phyloP scores from a whole-genome alignment of 345 rosid genomes.

The Jatropha curcas region DNA sequence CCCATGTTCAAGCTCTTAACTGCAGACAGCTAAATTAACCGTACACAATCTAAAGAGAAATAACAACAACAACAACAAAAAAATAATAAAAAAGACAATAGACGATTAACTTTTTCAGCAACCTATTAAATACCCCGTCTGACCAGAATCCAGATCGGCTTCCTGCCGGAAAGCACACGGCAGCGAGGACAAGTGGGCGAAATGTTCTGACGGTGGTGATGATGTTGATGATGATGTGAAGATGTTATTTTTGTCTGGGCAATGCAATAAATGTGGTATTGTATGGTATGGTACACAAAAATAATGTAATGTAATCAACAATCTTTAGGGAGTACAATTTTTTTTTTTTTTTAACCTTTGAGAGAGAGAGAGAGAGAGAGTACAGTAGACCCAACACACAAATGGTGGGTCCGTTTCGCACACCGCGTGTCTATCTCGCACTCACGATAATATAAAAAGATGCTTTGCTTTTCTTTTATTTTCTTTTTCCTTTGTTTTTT shows the following conservation, averaged over 20 bases:
- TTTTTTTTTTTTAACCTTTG: slow-evolving; percentile 2
- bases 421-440: slow-evolving; percentile 24
- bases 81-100: not conserved
- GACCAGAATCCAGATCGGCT: slow-evolving; percentile 15
- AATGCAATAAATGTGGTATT: not conserved
- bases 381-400: slow-evolving; percentile 10
- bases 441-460: not conserved
- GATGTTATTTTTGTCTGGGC: not conserved
- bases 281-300: not conserved
- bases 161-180: slow-evolving; percentile 1
- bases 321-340: not conserved
- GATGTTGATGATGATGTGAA: not conserved
- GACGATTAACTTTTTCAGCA: not conserved
- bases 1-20: slow-evolving; percentile 3
- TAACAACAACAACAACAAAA: too few species aligned
- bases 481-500: not conserved
- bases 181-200: not conserved
- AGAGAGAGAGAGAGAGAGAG: not conserved
- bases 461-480: not conserved
- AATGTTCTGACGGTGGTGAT: not conserved
- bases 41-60: too few species aligned
- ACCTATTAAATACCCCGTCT: not conserved
- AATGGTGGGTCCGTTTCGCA: slow-evolving; percentile 20
- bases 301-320: slow-evolving; percentile 1
- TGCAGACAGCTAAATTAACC: not conserved